These are phyloP conservation scores for Diplodia intermedia DNA, from an alignment of 2,329 filamentous ascomycete genomes.

Conservation along the genomic window DNA sequence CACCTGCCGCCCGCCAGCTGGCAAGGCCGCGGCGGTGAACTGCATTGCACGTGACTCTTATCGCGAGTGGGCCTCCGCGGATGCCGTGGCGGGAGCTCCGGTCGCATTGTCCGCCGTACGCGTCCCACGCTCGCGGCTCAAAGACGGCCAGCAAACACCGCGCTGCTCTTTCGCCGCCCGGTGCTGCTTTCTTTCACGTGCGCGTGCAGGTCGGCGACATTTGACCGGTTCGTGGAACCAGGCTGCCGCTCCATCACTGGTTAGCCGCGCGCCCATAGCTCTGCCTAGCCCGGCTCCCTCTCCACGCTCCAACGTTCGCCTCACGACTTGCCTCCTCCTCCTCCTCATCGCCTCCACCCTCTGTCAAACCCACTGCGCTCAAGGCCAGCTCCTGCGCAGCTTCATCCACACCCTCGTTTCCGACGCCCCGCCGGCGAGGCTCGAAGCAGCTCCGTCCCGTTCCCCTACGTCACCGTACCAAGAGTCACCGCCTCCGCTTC, in stretches of 20 bases:
- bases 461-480: constrained; percentile 28
- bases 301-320: constrained; percentile 1
- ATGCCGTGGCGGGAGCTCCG: background rate
- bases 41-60: constrained; percentile 19
- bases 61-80: background rate
- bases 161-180: background rate
- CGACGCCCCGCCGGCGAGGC: constrained; percentile 19
- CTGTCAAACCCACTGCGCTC: background rate
- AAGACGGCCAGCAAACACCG: background rate
- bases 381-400: constrained; percentile 10
- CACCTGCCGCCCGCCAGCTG: background rate
- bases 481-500: constrained; percentile 28
- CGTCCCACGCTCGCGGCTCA: constrained; percentile 3
- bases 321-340: constrained; percentile 12
- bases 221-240: background rate
- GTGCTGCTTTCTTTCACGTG: background rate
- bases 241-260: constrained; percentile 4
- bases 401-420: constrained; percentile 4
- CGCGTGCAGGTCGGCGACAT: background rate
- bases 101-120: background rate
- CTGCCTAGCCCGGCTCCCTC: constrained; percentile 1
- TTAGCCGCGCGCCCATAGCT: constrained; percentile 6
- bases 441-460: constrained; percentile 22
- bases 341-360: background rate
- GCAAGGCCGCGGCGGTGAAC: background rate